phyloP scores from a whole-genome alignment of 441 rosid species.

The Populus hybrid region DNA sequence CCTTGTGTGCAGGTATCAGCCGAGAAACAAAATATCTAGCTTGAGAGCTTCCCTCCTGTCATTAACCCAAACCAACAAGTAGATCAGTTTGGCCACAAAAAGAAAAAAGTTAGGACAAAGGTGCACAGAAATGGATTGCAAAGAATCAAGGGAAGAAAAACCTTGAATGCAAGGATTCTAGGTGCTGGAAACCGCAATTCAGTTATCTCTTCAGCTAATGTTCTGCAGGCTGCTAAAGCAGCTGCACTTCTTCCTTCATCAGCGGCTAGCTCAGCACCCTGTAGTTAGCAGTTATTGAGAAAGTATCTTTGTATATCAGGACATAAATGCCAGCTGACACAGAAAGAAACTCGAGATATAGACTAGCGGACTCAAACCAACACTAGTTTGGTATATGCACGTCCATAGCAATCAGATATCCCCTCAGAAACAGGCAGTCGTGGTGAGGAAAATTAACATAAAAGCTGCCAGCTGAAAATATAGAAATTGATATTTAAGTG shows the following conservation, averaged over 20 bases:
- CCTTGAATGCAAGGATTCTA: constrained; percentile 93
- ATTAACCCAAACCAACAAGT: constrained; percentile 16
- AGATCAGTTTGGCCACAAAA: constrained; percentile 4
- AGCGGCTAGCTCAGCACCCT: constrained; percentile 93
- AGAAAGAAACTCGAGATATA: background rate
- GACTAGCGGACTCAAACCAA: background rate
- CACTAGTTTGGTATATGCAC: background rate
- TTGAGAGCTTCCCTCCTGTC: constrained; percentile 94
- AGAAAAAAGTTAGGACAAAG: constrained; percentile 3
- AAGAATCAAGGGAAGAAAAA: constrained; percentile 23
- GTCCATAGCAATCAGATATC: background rate
- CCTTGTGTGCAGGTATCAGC: constrained; percentile 95
- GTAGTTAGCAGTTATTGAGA: constrained; percentile 16
- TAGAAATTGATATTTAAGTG: background rate
- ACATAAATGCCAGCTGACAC: background rate
- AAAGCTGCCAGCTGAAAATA: background rate
- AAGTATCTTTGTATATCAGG: background rate
- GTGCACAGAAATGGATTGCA: background rate
- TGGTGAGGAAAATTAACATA: background rate
- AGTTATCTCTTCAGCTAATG: constrained; percentile 91
- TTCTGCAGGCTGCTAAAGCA: constrained; percentile 90
- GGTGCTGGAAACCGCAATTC: constrained; percentile 96
- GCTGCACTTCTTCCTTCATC: constrained; percentile 87
- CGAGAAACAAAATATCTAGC: constrained; percentile 90
- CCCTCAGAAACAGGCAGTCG: background rate